Percentiles rank a stretch among this genome's conserved stretches.
Evolutionary conservation across 148 eudicot species (phyloP).

Genomic region (Tetragonia tetragonoides): DNA sequence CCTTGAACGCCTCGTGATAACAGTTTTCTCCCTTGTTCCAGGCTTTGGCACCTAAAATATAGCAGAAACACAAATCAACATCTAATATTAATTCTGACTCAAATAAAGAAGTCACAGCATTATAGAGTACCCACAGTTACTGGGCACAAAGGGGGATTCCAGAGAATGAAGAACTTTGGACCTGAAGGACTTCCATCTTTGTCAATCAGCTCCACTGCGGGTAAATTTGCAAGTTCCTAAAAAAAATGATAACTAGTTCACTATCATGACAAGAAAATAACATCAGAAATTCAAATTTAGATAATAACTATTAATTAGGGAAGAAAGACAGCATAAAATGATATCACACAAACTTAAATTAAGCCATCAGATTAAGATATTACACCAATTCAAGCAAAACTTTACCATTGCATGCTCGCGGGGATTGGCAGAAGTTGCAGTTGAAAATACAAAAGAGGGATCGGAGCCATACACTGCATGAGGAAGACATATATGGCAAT

Average conservation of each 20-base stretch:
- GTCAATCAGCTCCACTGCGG: conserved; percentile 71
- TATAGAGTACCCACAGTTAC: conserved; percentile 50
- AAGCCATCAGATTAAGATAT: conserved; percentile 6
- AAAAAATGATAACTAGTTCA: conserved; percentile 6
- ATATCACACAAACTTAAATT: not conserved
- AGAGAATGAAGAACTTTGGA: conserved; percentile 72
- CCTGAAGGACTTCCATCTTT: conserved; percentile 98
- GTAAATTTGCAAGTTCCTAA: conserved; percentile 77
- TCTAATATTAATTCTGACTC: not conserved
- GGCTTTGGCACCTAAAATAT: conserved; percentile 41
- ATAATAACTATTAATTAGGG: not conserved
- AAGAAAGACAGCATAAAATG: not conserved
- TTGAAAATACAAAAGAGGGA: conserved; percentile 84
- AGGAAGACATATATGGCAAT: conserved; percentile 23
- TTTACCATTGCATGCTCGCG: conserved; percentile 86
- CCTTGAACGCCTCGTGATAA: conserved; percentile 60
- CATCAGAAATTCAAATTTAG: not conserved
- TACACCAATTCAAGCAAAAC: not conserved
- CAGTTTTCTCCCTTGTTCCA: conserved; percentile 30
- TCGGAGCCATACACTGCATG: conserved; percentile 84
- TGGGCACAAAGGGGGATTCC: conserved; percentile 85
- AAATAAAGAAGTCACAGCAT: conserved; percentile 20
- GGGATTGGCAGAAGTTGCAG: conserved; percentile 96
- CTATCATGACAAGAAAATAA: not conserved
- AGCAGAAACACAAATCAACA: conserved; percentile 1